A percentile compares a stretch with the other conserved stretches of the same genome.
phyloP scores from a whole-genome alignment of 371 early-diverging fungal genomes.

The Syncephalastrum contaminatum region DNA sequence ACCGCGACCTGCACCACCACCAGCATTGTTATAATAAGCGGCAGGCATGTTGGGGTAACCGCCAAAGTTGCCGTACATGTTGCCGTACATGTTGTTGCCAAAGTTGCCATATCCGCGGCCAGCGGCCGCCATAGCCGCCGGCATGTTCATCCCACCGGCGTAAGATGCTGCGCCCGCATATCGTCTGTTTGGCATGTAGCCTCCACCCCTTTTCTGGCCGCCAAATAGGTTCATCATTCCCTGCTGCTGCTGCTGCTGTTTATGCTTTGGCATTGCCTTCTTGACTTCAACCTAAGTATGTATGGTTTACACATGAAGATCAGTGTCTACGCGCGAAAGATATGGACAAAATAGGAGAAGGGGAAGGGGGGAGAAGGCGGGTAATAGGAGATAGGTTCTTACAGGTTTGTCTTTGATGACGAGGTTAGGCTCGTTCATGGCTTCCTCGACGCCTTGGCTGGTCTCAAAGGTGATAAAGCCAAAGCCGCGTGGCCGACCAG shows the following conservation, averaged over 20 bases:
- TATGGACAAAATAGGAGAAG: background rate
- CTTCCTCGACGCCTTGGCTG: conserved; percentile 64
- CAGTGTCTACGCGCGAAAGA: background rate
- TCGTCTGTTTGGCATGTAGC: conserved; percentile 42
- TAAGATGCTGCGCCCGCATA: conserved; percentile 41
- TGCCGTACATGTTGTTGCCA: conserved; percentile 18
- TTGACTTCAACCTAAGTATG: conserved; percentile 61
- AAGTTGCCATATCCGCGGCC: conserved; percentile 29
- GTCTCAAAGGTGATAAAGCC: conserved; percentile 80
- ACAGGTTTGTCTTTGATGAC: conserved; percentile 59
- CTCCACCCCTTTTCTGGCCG: conserved; percentile 29
- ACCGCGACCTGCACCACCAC: conserved; percentile 1
- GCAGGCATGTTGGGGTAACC: conserved; percentile 9
- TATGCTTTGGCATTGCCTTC: conserved; percentile 64
- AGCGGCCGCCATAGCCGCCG: conserved; percentile 23
- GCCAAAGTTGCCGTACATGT: conserved; percentile 10
- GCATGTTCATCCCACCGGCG: conserved; percentile 14
- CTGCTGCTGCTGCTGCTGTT: conserved; percentile 26
- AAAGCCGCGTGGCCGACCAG: conserved; percentile 80
- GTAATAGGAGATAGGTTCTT: conserved; percentile 11
- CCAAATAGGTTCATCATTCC: conserved; percentile 29
- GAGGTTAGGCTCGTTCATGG: conserved; percentile 47
- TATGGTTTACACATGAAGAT: background rate
- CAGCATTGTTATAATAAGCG: background rate
- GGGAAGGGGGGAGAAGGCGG: too few species aligned